These are phyloP conservation scores for Colletotrichum sojae DNA, from an alignment of 2,329 filamentous ascomycete species.

Conservation along the genomic window DNA sequence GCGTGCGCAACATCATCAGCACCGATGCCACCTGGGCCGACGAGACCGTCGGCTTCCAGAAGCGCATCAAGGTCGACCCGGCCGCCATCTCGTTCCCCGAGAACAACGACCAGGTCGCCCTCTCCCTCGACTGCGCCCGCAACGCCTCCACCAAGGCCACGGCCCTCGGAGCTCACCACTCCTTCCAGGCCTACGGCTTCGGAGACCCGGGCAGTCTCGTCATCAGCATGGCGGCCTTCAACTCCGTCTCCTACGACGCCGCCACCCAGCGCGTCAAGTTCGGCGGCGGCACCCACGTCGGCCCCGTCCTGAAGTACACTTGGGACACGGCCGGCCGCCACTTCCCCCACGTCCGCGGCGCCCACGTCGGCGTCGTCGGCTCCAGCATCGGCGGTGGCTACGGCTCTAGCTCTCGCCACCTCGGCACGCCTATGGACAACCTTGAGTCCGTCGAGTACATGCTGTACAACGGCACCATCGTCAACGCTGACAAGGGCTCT, in stretches of 20 bases:
- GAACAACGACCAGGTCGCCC: constrained; percentile 37
- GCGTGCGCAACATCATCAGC: constrained; percentile 39
- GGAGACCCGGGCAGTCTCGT: constrained; percentile 38
- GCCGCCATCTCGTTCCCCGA: constrained; percentile 40
- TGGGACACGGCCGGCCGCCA: constrained; percentile 41
- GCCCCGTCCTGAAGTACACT: constrained; percentile 37
- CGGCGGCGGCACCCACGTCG: constrained; percentile 37
- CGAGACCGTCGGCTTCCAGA: constrained; percentile 39
- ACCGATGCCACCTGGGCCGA: constrained; percentile 33
- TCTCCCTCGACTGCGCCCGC: constrained; percentile 39
- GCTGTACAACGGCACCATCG: constrained; percentile 42
- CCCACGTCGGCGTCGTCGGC: constrained; percentile 37
- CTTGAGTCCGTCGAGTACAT: constrained; percentile 39
- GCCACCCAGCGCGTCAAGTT: constrained; percentile 37
- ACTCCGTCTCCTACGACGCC: constrained; percentile 29
- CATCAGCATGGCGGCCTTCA: constrained; percentile 41
- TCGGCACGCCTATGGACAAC: constrained; percentile 41
- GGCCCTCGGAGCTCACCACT: constrained; percentile 38
- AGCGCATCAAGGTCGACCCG: constrained; percentile 39
- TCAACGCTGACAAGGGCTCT: constrained; percentile 34
- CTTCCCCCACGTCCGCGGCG: constrained; percentile 41
- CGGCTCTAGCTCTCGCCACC: constrained; percentile 35
- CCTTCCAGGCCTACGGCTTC: constrained; percentile 40
- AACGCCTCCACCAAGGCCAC: constrained; percentile 36
- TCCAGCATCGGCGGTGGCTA: constrained; percentile 41